phyloP scores from a whole-genome alignment of 2,329 filamentous ascomycete species.

The Podosphaera xanthii region DNA sequence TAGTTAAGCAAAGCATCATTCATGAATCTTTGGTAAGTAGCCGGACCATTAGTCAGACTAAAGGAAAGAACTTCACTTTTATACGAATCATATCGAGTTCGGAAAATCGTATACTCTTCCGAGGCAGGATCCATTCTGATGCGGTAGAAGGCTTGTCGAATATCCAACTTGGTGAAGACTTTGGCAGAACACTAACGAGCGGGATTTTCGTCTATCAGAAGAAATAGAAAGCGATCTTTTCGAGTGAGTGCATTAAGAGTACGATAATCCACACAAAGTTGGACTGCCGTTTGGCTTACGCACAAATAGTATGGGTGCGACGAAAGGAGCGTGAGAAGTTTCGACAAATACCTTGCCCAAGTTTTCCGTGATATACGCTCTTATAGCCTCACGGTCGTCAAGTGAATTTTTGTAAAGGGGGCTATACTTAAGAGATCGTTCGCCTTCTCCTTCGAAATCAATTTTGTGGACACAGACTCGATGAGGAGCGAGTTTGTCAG shows the following conservation, averaged over 20 bases:
- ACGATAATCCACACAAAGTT: not conserved
- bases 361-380: not conserved
- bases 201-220: not conserved
- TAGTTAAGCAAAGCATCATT: too few relatives aligned
- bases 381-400: not conserved
- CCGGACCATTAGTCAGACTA: not conserved
- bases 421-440: not conserved
- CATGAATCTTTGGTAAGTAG: not conserved
- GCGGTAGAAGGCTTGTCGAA: too few relatives aligned
- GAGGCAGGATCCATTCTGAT: not conserved
- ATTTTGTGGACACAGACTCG: not conserved
- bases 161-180: not conserved
- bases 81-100: not conserved
- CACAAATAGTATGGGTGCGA: too few relatives aligned
- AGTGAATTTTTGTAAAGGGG: not conserved
- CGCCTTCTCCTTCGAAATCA: not conserved
- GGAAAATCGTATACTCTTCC: not conserved
- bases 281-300: not conserved
- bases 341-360: not conserved
- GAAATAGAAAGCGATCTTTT: slow-evolving; percentile 1
- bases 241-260: not conserved
- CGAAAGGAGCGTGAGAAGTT: not conserved
- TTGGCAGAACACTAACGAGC: not conserved
- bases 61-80: slow-evolving; percentile 1
- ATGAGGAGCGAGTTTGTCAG: not conserved